Conservation (phyloP, 139 green algal species). For the Mesostigma viride region DNA sequence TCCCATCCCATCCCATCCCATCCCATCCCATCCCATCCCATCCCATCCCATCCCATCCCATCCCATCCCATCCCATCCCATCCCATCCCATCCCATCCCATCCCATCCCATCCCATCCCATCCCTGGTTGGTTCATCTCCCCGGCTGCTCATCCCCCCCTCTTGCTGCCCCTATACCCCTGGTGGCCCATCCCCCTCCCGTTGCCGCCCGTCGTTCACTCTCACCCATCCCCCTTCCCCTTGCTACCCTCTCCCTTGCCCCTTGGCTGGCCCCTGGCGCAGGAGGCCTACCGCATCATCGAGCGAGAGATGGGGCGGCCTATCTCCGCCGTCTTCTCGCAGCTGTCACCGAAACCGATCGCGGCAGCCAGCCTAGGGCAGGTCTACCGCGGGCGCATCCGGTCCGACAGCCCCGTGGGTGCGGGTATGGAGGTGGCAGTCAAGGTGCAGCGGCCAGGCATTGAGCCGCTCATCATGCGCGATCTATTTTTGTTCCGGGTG, state of each 20-base stretch:
- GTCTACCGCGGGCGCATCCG: constrained; percentile 36
- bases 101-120: too few species aligned
- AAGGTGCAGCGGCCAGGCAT: constrained; percentile 93
- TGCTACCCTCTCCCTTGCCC: background rate
- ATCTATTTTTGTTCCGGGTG: constrained; percentile 87
- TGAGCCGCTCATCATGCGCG: constrained; percentile 80
- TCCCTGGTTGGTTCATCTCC: too few species aligned
- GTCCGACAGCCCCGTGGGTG: background rate
- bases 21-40: too few species aligned
- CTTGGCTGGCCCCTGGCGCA: constrained; percentile 2
- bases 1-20: too few species aligned
- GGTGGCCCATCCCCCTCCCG: too few species aligned
- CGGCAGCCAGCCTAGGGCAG: constrained; percentile 80
- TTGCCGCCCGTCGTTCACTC: too few species aligned
- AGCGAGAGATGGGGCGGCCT: constrained; percentile 69
- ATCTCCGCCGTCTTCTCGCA: constrained; percentile 68
- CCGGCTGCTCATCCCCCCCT: too few species aligned
- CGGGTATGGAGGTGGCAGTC: constrained; percentile 79
- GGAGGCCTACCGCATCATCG: constrained; percentile 72
- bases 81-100: too few species aligned
- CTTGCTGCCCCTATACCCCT: too few species aligned
- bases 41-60: too few species aligned
- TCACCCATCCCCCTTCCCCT: too few species aligned
- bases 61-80: too few species aligned
- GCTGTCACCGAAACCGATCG: constrained; percentile 74